A percentile compares a stretch with the other conserved stretches of the same genome.
Conservation (phyloP, 2,329 filamentous ascomycete genomes). For the Myriangium duriaei region DNA sequence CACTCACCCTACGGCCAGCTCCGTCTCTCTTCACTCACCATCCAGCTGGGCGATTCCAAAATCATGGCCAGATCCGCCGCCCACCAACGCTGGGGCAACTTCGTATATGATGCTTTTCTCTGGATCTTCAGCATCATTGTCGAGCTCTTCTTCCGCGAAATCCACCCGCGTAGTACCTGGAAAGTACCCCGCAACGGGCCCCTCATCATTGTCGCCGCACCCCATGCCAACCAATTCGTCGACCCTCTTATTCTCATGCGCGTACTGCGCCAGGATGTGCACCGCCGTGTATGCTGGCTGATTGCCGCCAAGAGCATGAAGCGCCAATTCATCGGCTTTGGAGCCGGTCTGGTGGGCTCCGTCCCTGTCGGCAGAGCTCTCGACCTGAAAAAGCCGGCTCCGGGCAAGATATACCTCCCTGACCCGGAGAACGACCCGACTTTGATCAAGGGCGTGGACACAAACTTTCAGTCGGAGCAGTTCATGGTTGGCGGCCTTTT, state of each 20-base stretch:
- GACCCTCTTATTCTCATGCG: conserved; percentile 90
- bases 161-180: conserved; percentile 90
- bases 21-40: too few species aligned
- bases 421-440: conserved; percentile 77
- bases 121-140: conserved; percentile 71
- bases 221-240: conserved; percentile 97
- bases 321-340: conserved; percentile 75
- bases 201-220: conserved; percentile 88
- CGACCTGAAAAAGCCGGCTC: conserved; percentile 69
- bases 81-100: conserved; percentile 9
- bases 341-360: conserved; percentile 72
- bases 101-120: conserved; percentile 58
- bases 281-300: conserved; percentile 79
- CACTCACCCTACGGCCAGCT: too few species aligned
- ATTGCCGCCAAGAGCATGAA: conserved; percentile 94
- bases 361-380: conserved; percentile 89
- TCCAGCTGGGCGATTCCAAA: too few species aligned
- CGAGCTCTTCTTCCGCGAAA: conserved; percentile 96
- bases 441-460: conserved; percentile 65
- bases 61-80: too few species aligned
- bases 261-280: conserved; percentile 72
- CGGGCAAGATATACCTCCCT: conserved; percentile 75
- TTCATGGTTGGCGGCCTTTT: conserved; percentile 71
- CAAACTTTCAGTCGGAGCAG: conserved; percentile 57
- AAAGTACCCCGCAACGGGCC: conserved; percentile 81